phyloP scores from a whole-genome alignment of 306 rosid species.

The Trifolium subterraneum region DNA sequence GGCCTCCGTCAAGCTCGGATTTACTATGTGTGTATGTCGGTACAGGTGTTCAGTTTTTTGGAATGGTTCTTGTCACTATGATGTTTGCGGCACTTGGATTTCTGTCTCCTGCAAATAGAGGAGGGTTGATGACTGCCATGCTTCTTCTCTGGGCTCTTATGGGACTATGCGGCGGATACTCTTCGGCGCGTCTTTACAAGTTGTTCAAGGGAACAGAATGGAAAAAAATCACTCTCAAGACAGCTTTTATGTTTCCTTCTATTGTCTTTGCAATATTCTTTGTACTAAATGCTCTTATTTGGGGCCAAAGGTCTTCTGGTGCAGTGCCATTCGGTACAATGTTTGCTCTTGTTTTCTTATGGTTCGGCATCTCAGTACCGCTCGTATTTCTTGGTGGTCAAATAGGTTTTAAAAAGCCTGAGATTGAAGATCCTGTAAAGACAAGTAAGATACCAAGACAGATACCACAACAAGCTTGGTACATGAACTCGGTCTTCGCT shows the following conservation, averaged over 20 bases:
- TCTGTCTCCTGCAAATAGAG: conserved; percentile 90
- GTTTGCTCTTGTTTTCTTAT: conserved; percentile 88
- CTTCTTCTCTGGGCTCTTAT: conserved; percentile 90
- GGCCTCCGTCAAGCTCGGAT: conserved; percentile 81
- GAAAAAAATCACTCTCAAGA: conserved; percentile 73
- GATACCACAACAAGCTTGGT: conserved; percentile 93
- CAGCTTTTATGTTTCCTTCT: conserved; percentile 82
- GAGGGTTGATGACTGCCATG: conserved; percentile 92
- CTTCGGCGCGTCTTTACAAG: conserved; percentile 69
- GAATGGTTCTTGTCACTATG: conserved; percentile 89
- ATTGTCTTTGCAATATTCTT: conserved; percentile 70
- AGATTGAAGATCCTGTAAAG: conserved; percentile 77
- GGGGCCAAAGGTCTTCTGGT: conserved; percentile 92
- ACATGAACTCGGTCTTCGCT: conserved; percentile 72
- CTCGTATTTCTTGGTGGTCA: conserved; percentile 78
- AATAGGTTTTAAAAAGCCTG: conserved; percentile 67
- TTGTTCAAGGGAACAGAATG: conserved; percentile 84
- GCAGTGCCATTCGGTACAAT: conserved; percentile 98
- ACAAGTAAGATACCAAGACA: conserved; percentile 87
- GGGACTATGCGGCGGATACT: conserved; percentile 83
- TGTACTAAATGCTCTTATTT: conserved; percentile 81
- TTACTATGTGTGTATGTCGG: conserved; percentile 83
- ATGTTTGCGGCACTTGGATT: conserved; percentile 89
- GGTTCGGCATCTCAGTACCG: conserved; percentile 98
- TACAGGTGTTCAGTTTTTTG: conserved; percentile 91